A percentile compares a stretch with the other conserved stretches of the same genome.
Evolutionary conservation across 306 rosid species (phyloP).

Genomic region (Sicyos baderoa): DNA sequence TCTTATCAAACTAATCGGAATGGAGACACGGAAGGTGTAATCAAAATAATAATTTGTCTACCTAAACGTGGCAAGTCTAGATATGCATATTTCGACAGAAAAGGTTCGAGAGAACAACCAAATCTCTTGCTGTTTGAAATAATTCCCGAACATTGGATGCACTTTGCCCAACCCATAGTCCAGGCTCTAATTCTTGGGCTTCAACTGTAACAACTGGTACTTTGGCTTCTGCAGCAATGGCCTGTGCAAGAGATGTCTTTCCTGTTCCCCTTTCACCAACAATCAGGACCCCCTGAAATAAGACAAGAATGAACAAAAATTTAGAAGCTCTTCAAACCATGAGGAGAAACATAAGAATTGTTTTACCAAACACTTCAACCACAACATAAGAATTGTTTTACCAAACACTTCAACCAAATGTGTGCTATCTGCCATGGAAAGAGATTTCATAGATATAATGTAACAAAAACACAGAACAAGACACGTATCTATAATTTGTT

Average conservation of each 20-base stretch:
- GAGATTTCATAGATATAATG: conserved; percentile 6
- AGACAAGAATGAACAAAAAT: conserved; percentile 22
- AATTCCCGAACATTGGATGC: conserved; percentile 93
- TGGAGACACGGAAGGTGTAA: too few species aligned
- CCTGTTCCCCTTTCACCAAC: conserved; percentile 99
- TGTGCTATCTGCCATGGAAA: background rate
- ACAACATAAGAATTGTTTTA: background rate
- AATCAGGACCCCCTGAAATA: conserved; percentile 79
- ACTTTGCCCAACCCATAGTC: conserved; percentile 99
- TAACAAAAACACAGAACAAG: background rate
- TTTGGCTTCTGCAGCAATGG: conserved; percentile 94
- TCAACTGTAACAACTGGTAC: conserved; percentile 86
- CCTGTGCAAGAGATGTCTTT: conserved; percentile 91
- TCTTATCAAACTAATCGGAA: background rate
- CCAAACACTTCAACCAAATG: background rate
- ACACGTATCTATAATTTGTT: background rate
- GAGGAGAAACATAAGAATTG: background rate
- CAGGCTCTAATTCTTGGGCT: conserved; percentile 91
- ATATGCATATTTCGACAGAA: conserved; percentile 13
- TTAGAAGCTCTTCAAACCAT: conserved; percentile 22
- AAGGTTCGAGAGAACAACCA: conserved; percentile 54
- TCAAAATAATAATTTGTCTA: background rate
- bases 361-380: background rate
- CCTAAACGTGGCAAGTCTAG: background rate
- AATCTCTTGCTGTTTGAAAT: conserved; percentile 94